These are phyloP conservation scores for Lomentospora prolificans DNA, from an alignment of 2,329 filamentous ascomycete genomes.

Conservation along the genomic window DNA sequence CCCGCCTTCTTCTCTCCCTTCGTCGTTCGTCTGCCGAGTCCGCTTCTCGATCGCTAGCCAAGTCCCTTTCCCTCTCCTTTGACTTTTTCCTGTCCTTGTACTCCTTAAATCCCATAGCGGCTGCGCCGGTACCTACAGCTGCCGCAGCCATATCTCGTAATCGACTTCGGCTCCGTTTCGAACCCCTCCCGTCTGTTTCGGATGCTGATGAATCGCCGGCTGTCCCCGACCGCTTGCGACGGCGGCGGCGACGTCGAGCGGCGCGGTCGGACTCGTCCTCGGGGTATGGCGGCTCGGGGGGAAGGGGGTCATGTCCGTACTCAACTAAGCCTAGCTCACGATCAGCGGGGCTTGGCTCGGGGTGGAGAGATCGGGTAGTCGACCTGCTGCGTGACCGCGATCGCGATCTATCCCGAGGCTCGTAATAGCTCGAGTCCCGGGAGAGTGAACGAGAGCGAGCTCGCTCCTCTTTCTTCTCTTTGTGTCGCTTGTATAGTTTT, in stretches of 20 bases:
- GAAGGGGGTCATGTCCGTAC: constrained; percentile 51
- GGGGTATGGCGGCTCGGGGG: constrained; percentile 25
- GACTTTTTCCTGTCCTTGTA: constrained; percentile 27
- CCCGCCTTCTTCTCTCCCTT: constrained; percentile 25
- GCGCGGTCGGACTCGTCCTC: constrained; percentile 13
- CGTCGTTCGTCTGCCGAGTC: neutral
- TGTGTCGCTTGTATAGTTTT: constrained; percentile 50
- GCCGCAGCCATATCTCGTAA: constrained; percentile 46
- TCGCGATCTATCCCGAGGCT: constrained; percentile 4
- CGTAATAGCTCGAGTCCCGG: constrained; percentile 11
- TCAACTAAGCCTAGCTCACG: constrained; percentile 60
- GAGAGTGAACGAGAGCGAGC: constrained; percentile 13
- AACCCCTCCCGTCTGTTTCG: constrained; percentile 17
- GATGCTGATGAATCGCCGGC: constrained; percentile 6
- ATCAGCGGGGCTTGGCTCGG: constrained; percentile 45
- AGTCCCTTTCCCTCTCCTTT: constrained; percentile 8
- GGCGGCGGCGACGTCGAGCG: constrained; percentile 14
- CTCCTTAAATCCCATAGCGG: constrained; percentile 54
- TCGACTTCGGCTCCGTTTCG: constrained; percentile 44
- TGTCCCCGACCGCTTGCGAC: constrained; percentile 14
- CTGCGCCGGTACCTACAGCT: constrained; percentile 45
- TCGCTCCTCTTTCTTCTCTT: constrained; percentile 32
- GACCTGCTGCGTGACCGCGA: constrained; percentile 38
- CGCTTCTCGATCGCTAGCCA: neutral
- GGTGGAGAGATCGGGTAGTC: constrained; percentile 37